Evolutionary conservation across 768 basidiomycete species (phyloP).

Genomic region (Megacollybia marginata): DNA sequence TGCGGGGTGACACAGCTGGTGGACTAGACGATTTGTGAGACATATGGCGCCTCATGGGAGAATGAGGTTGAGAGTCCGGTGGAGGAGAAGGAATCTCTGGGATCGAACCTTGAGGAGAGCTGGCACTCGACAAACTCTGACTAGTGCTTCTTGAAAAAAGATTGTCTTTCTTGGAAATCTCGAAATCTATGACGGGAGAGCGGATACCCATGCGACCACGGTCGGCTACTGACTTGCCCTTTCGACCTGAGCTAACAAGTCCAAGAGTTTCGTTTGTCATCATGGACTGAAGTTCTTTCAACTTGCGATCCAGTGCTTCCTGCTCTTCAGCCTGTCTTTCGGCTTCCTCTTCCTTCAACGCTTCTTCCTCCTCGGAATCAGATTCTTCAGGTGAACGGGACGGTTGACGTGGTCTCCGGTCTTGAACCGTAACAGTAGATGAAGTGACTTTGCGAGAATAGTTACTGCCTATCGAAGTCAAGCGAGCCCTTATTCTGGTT

Average conservation of each 20-base stretch:
- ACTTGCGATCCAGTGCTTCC: conserved; percentile 57
- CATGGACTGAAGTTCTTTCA: conserved; percentile 60
- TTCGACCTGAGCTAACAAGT: conserved; percentile 42
- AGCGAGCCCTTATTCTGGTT: conserved; percentile 59
- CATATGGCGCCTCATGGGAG: conserved; percentile 44
- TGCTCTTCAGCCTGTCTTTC: conserved; percentile 63
- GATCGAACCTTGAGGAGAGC: conserved; percentile 72
- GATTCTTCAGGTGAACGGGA: conserved; percentile 45
- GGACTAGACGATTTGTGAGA: conserved; percentile 57
- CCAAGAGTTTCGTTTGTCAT: conserved; percentile 72
- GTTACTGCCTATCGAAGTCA: conserved; percentile 59
- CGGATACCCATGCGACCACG: conserved; percentile 34
- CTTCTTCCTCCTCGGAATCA: conserved; percentile 57
- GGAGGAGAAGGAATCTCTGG: conserved; percentile 76
- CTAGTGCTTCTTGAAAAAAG: conserved; percentile 51
- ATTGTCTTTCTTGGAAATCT: conserved; percentile 28
- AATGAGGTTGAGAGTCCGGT: conserved; percentile 44
- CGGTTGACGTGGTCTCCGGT: conserved; percentile 27
- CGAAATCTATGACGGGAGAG: conserved; percentile 28
- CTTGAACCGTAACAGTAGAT: conserved; percentile 67
- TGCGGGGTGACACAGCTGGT: conserved; percentile 48
- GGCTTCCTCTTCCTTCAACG: conserved; percentile 60
- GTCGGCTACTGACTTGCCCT: conserved; percentile 27
- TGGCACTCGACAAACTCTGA: conserved; percentile 67
- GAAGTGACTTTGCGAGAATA: conserved; percentile 56